Evolutionary conservation across 2,329 filamentous ascomycete species (phyloP).

Genomic region (Pseudocercospora pini-densiflorae): DNA sequence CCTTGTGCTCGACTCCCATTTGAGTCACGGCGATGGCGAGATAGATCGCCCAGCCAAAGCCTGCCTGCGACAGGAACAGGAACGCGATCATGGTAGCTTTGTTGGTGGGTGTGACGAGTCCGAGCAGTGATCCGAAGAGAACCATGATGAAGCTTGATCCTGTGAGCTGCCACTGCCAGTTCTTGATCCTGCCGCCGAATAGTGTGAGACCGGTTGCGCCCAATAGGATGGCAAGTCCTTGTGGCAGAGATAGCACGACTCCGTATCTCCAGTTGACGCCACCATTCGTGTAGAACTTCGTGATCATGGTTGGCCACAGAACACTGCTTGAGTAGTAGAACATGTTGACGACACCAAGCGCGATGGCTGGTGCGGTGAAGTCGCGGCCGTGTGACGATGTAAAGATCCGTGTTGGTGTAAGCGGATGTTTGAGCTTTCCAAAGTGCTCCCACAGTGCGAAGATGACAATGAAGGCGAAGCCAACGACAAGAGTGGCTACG

Average conservation of each 20-base stretch:
- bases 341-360: slow-evolving; percentile 55
- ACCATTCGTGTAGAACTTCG: slow-evolving; percentile 44
- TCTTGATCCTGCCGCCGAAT: slow-evolving; percentile 49
- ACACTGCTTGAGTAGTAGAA: slow-evolving; percentile 53
- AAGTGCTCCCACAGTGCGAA: slow-evolving; percentile 43
- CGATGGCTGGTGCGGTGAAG: slow-evolving; percentile 46
- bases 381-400: slow-evolving; percentile 51
- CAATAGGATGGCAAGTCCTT: slow-evolving; percentile 51
- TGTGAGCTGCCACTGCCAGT: slow-evolving; percentile 55
- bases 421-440: slow-evolving; percentile 34
- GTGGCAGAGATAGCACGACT: slow-evolving; percentile 48
- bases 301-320: slow-evolving; percentile 45
- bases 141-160: slow-evolving; percentile 53
- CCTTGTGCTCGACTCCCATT: slow-evolving; percentile 36
- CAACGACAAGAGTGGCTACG: slow-evolving; percentile 40
- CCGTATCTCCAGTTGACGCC: slow-evolving; percentile 22
- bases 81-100: slow-evolving; percentile 38
- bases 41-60: slow-evolving; percentile 41
- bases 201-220: slow-evolving; percentile 49
- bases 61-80: slow-evolving; percentile 28
- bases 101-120: slow-evolving; percentile 48
- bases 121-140: slow-evolving; percentile 53
- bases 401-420: slow-evolving; percentile 54
- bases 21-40: slow-evolving; percentile 41
- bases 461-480: slow-evolving; percentile 37